A percentile compares a stretch with the other conserved stretches of the same genome.
phyloP scores from a whole-genome alignment of 164 flowering plant species.

The Taxillus chinensis region DNA sequence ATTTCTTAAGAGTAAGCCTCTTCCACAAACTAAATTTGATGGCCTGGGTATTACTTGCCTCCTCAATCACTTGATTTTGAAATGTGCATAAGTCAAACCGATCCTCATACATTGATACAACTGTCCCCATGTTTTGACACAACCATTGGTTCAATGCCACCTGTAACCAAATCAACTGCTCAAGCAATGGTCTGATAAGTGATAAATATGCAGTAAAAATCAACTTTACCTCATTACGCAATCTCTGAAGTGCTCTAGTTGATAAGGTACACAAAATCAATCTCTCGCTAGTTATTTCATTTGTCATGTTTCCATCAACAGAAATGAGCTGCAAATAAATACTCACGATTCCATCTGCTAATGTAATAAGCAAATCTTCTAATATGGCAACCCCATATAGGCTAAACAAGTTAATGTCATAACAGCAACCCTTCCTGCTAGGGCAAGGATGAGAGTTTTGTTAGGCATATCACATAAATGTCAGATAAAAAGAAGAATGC shows the following conservation, averaged over 20 bases:
- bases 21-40: conserved; percentile 56
- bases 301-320: conserved; percentile 67
- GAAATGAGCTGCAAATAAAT: conserved; percentile 84
- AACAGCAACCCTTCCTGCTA: conserved; percentile 44
- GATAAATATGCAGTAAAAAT: no score
- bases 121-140: conserved; percentile 70
- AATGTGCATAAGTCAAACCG: conserved; percentile 68
- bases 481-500: background rate
- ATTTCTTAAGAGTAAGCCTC: conserved; percentile 28
- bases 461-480: background rate
- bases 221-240: conserved; percentile 76
- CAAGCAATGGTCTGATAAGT: background rate
- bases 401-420: conserved; percentile 42
- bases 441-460: background rate
- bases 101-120: conserved; percentile 87
- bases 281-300: conserved; percentile 48
- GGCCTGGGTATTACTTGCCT: conserved; percentile 16
- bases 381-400: conserved; percentile 56
- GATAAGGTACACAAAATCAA: conserved; percentile 62
- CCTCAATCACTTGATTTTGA: conserved; percentile 26
- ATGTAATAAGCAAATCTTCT: conserved; percentile 78
- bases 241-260: conserved; percentile 75
- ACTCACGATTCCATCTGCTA: conserved; percentile 82
- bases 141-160: conserved; percentile 77
- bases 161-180: conserved; percentile 22